Conservation (phyloP, 768 basidiomycete genomes). For the Amanita subjunquillea region DNA sequence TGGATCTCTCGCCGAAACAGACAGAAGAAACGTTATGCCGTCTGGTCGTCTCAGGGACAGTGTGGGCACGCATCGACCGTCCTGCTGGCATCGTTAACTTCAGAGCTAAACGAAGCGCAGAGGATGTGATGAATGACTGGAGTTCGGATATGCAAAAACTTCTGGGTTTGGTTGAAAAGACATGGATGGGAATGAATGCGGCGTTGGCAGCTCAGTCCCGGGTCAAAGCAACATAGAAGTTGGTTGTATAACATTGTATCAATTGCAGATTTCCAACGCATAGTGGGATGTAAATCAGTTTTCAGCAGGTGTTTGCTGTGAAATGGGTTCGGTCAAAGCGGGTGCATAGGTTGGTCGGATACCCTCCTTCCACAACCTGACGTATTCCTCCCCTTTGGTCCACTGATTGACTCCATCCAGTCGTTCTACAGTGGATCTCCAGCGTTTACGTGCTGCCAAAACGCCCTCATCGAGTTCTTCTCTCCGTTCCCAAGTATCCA, state of each 20-base stretch:
- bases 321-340: constrained; percentile 32
- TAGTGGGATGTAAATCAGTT: neutral
- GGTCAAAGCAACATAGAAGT: constrained; percentile 23
- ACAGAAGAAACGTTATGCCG: constrained; percentile 86
- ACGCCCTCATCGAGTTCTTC: constrained; percentile 50
- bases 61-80: constrained; percentile 92
- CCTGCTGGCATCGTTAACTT: constrained; percentile 87
- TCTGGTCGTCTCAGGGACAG: constrained; percentile 83
- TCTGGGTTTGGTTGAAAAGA: constrained; percentile 88
- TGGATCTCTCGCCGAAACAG: constrained; percentile 72
- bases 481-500: constrained; percentile 49
- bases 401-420: constrained; percentile 39
- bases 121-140: constrained; percentile 98
- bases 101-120: constrained; percentile 68
- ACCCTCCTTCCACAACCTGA: constrained; percentile 62
- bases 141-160: constrained; percentile 93
- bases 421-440: constrained; percentile 56
- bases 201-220: constrained; percentile 77
- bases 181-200: constrained; percentile 96
- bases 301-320: neutral
- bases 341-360: constrained; percentile 58
- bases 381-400: constrained; percentile 68
- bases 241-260: constrained; percentile 6
- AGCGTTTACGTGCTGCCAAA: constrained; percentile 60
- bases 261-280: neutral